Conservation (phyloP, 306 rosid species). For the Sophora flavescens region DNA sequence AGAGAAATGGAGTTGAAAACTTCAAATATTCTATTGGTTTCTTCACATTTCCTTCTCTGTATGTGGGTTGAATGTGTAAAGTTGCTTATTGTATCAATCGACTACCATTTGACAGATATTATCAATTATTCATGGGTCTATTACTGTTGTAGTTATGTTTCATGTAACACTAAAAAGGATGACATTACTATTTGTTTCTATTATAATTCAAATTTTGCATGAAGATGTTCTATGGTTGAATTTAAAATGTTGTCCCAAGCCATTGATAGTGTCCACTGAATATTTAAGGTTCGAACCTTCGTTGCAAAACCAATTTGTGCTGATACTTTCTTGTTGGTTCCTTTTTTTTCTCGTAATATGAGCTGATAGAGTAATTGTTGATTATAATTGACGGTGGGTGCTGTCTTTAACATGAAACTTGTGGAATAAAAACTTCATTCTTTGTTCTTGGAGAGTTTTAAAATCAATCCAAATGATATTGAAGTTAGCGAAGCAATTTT, state of each 20-base stretch:
- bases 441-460: slow-evolving; percentile 1
- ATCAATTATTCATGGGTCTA: background rate
- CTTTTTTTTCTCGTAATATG: background rate
- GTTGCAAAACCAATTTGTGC: background rate
- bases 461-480: slow-evolving; percentile 22
- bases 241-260: background rate
- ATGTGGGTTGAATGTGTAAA: slow-evolving; percentile 1
- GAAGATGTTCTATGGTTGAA: background rate
- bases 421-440: background rate
- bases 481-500: background rate
- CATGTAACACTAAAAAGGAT: background rate
- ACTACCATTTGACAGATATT: background rate
- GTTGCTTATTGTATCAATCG: slow-evolving; percentile 2
- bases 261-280: background rate
- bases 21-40: slow-evolving; percentile 30
- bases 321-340: background rate
- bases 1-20: background rate
- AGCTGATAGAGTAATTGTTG: background rate
- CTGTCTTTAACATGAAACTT: slow-evolving; percentile 14
- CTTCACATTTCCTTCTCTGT: background rate
- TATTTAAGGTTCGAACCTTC: background rate
- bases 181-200: slow-evolving; percentile 2
- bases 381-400: background rate
- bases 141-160: background rate
- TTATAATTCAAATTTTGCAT: background rate